Evolutionary conservation across 1,284 basidiomycete genomes (phyloP).

Genomic region (Heliocybe sulcata): DNA sequence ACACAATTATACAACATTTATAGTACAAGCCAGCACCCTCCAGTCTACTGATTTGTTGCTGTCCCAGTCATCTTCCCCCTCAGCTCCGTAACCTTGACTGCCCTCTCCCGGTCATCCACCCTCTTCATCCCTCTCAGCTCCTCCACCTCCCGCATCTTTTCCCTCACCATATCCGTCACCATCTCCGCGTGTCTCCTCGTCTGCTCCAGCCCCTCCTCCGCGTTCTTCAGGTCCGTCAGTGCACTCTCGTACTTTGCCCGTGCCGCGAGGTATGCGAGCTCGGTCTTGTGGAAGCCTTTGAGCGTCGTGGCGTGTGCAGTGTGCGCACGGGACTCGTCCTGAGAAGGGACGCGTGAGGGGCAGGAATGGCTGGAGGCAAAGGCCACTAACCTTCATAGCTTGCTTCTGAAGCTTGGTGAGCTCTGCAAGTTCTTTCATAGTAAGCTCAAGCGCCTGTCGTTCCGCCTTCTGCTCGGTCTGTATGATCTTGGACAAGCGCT

Average conservation of each 20-base stretch:
- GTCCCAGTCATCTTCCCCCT: background rate
- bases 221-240: slow-evolving; percentile 33
- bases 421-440: slow-evolving; percentile 43
- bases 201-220: slow-evolving; percentile 37
- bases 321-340: slow-evolving; percentile 43
- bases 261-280: slow-evolving; percentile 38
- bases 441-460: slow-evolving; percentile 35
- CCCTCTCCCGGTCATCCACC: slow-evolving; percentile 32
- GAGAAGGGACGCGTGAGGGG: background rate
- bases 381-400: slow-evolving; percentile 36
- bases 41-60: background rate
- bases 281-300: slow-evolving; percentile 36
- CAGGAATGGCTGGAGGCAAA: background rate
- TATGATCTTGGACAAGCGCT: slow-evolving; percentile 44
- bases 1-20: too few relatives aligned
- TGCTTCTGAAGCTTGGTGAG: slow-evolving; percentile 45
- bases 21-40: too few relatives aligned
- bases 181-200: slow-evolving; percentile 34
- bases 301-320: slow-evolving; percentile 34
- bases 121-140: slow-evolving; percentile 36
- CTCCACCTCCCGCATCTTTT: slow-evolving; percentile 48
- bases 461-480: slow-evolving; percentile 45
- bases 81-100: background rate
- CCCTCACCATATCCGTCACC: slow-evolving; percentile 40
- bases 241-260: slow-evolving; percentile 39